These are phyloP conservation scores for Wickerhamiella kazuoi DNA, from an alignment of 805 yeast genomes.

Conservation along the genomic window DNA sequence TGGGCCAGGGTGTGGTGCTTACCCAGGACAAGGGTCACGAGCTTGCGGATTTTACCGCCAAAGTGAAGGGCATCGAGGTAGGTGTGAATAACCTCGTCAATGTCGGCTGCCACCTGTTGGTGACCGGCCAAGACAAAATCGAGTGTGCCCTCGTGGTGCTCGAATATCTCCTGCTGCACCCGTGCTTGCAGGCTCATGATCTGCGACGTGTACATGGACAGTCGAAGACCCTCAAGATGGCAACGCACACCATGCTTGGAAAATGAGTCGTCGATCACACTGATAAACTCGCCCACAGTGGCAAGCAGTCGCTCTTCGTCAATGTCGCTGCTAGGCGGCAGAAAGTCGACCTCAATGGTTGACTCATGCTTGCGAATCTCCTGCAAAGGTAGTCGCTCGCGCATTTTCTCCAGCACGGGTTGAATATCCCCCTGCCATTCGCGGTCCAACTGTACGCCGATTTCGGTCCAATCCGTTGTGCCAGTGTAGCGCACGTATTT, in stretches of 20 bases:
- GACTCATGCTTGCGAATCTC: slow-evolving; percentile 58
- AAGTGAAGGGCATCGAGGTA: slow-evolving; percentile 15
- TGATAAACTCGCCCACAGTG: slow-evolving; percentile 67
- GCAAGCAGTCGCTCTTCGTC: slow-evolving; percentile 38
- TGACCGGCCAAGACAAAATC: slow-evolving; percentile 15
- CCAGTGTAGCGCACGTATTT: slow-evolving; percentile 38
- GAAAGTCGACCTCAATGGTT: slow-evolving; percentile 59
- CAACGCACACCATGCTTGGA: slow-evolving; percentile 57
- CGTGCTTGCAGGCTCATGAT: slow-evolving; percentile 30
- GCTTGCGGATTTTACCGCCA: slow-evolving; percentile 5
- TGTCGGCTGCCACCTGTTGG: slow-evolving; percentile 15
- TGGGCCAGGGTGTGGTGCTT: slow-evolving; percentile 17
- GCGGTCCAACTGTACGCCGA: slow-evolving; percentile 13
- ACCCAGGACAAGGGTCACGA: slow-evolving; percentile 18
- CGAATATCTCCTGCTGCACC: slow-evolving; percentile 9
- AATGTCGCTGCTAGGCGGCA: slow-evolving; percentile 28
- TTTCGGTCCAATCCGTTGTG: slow-evolving; percentile 38
- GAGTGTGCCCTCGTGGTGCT: slow-evolving; percentile 8
- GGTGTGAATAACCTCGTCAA: slow-evolving; percentile 17
- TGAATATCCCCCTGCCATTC: slow-evolving; percentile 44
- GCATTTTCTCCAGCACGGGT: slow-evolving; percentile 38
- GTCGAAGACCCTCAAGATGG: slow-evolving; percentile 45
- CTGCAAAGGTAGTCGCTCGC: slow-evolving; percentile 69
- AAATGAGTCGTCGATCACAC: slow-evolving; percentile 65
- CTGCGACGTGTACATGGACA: slow-evolving; percentile 47